Evolutionary conservation across 2,329 filamentous ascomycete species (phyloP).

Genomic region (Calonectria fujianensis): DNA sequence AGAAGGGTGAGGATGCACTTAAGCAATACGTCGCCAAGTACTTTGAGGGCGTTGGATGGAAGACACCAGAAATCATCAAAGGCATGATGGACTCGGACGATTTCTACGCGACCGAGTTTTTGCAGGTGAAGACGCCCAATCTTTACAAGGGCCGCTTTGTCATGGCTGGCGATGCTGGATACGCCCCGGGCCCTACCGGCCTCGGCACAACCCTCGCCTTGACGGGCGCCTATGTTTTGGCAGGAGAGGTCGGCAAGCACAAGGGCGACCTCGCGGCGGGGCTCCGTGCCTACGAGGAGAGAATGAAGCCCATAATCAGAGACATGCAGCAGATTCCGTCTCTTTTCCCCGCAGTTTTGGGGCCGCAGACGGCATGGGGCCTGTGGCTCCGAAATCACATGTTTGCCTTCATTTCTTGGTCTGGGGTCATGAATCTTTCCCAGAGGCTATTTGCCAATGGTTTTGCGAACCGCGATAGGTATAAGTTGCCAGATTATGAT

Average conservation of each 20-base stretch:
- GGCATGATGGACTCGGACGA: constrained; percentile 61
- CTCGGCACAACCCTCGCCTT: constrained; percentile 68
- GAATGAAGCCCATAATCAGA: constrained; percentile 64
- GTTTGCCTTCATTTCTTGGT: constrained; percentile 64
- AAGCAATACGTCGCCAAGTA: constrained; percentile 63
- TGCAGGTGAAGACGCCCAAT: constrained; percentile 64
- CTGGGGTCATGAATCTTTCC: constrained; percentile 55
- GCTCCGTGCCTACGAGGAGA: constrained; percentile 63
- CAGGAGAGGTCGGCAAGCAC: constrained; percentile 64
- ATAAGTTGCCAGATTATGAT: constrained; percentile 62
- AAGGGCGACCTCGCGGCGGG: constrained; percentile 55
- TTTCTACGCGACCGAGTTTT: constrained; percentile 68
- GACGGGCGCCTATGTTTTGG: constrained; percentile 70
- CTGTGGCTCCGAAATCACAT: constrained; percentile 66
- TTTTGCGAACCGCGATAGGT: constrained; percentile 53
- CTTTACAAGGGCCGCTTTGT: constrained; percentile 65
- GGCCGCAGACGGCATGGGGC: constrained; percentile 67
- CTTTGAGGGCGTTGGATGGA: constrained; percentile 68
- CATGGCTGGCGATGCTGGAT: constrained; percentile 71
- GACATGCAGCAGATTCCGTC: constrained; percentile 59
- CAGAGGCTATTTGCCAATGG: constrained; percentile 53
- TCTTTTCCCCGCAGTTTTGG: constrained; percentile 60
- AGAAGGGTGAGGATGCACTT: constrained; percentile 45
- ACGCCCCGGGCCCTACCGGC: constrained; percentile 67
- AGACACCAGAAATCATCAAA: constrained; percentile 58